These are phyloP conservation scores for Ascobolus immersus DNA, from an alignment of 495 filamentous ascomycete genomes.

Conservation along the genomic window DNA sequence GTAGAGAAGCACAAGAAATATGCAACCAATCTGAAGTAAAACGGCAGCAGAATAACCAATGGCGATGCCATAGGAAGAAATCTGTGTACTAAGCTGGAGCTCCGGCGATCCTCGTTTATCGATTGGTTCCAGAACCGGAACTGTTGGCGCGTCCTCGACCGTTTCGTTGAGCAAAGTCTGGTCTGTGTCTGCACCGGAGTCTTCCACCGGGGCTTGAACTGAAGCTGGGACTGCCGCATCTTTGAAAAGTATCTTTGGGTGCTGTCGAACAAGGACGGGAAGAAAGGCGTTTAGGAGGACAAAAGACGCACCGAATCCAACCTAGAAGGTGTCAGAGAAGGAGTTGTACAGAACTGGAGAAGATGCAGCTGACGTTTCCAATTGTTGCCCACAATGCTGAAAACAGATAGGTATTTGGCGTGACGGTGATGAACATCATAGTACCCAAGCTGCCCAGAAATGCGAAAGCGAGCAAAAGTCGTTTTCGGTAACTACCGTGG, in stretches of 20 bases:
- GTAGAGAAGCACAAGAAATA: conserved; percentile 40
- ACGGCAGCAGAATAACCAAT: conserved; percentile 72
- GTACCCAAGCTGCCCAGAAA: conserved; percentile 54
- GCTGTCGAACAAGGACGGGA: conserved; percentile 53
- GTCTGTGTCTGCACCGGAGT: too few relatives aligned
- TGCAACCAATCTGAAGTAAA: conserved; percentile 50
- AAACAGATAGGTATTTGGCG: conserved; percentile 46
- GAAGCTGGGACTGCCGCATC: too few relatives aligned
- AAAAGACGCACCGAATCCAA: conserved; percentile 51
- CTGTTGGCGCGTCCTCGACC: background rate
- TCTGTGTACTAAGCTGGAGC: conserved; percentile 51
- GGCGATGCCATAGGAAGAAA: conserved; percentile 72
- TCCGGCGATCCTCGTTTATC: conserved; percentile 20
- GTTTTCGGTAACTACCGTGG: conserved; percentile 71
- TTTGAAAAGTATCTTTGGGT: conserved; percentile 26
- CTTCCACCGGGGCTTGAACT: too few relatives aligned
- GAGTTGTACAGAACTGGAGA: conserved; percentile 27
- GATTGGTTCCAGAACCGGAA: background rate
- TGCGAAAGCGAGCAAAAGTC: conserved; percentile 57
- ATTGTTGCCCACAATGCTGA: conserved; percentile 64
- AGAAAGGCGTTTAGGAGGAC: conserved; percentile 67
- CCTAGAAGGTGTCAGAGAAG: conserved; percentile 10
- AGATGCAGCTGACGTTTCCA: conserved; percentile 51
- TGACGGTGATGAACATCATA: conserved; percentile 69
- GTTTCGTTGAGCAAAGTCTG: too few relatives aligned